phyloP scores from a whole-genome alignment of 2,329 filamentous ascomycete genomes.

The Aspergillus neoniger region DNA sequence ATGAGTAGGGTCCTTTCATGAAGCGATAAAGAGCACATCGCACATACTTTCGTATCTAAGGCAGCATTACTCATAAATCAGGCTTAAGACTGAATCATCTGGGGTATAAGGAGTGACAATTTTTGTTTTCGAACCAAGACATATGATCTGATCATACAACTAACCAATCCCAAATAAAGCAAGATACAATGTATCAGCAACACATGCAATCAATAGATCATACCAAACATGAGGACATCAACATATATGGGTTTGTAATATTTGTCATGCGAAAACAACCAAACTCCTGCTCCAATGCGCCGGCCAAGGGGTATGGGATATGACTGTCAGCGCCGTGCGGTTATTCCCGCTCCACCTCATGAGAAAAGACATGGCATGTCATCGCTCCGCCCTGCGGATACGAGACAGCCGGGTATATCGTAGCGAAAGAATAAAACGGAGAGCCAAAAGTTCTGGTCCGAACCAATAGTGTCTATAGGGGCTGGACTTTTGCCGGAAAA shows the following conservation, averaged over 20 bases:
- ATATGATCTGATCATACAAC: neutral
- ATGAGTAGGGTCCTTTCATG: too few species aligned
- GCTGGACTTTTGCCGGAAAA: neutral
- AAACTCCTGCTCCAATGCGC: neutral
- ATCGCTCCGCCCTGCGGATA: neutral
- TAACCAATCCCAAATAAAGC: neutral
- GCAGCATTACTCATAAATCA: too few species aligned
- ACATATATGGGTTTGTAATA: neutral
- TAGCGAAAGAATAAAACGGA: neutral
- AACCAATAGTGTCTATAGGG: neutral
- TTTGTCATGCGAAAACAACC: neutral
- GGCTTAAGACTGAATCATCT: too few species aligned
- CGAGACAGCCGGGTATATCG: neutral
- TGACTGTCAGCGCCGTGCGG: constrained; percentile 6
- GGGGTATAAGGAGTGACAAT: neutral
- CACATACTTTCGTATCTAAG: too few species aligned
- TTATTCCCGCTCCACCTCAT: constrained; percentile 5
- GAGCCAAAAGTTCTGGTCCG: neutral
- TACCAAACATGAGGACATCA: constrained; percentile 1
- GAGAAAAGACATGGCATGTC: constrained; percentile 6
- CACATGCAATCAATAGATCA: constrained; percentile 5
- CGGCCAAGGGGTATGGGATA: constrained; percentile 6
- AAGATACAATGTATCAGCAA: neutral
- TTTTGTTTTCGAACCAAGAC: neutral
- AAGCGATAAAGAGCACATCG: too few species aligned